These are phyloP conservation scores for Alternaria rosae DNA, from an alignment of 2,329 filamentous ascomycete genomes.

Conservation along the genomic window DNA sequence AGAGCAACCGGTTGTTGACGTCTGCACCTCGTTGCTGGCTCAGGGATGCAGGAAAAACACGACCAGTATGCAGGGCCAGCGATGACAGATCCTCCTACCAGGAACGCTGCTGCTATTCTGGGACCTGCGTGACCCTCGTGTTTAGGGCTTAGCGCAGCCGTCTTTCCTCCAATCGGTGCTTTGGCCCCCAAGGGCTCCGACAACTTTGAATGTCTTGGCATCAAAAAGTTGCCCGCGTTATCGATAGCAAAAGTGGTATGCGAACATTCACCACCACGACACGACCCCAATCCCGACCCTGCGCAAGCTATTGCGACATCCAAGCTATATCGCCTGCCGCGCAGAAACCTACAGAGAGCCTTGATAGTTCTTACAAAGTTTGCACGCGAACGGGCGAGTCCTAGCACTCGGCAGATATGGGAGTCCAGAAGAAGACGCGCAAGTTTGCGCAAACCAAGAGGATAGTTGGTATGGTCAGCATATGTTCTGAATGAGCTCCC, in stretches of 20 bases:
- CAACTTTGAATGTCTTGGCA: slow-evolving; percentile 2
- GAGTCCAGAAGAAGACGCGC: slow-evolving; percentile 85
- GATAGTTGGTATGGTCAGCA: slow-evolving; percentile 67
- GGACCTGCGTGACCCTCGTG: slow-evolving; percentile 7
- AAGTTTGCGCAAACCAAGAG: slow-evolving; percentile 88
- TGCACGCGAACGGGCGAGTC: neutral
- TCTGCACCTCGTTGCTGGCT: slow-evolving; percentile 7
- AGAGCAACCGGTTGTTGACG: slow-evolving; percentile 2
- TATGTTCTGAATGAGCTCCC: neutral
- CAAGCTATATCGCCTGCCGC: neutral
- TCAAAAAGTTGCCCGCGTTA: slow-evolving; percentile 12
- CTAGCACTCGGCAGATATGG: slow-evolving; percentile 65
- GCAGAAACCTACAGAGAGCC: neutral
- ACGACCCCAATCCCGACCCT: neutral
- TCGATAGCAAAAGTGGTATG: slow-evolving; percentile 10
- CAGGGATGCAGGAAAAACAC: slow-evolving; percentile 10
- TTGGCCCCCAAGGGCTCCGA: neutral
- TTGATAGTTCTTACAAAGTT: neutral
- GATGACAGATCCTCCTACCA: slow-evolving; percentile 5
- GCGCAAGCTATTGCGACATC: slow-evolving; percentile 2
- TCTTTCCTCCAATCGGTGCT: neutral
- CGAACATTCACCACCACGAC: slow-evolving; percentile 4
- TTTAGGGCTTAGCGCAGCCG: slow-evolving; percentile 1
- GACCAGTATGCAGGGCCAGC: slow-evolving; percentile 10
- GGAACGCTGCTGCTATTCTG: slow-evolving; percentile 15